Conservation (phyloP, 352 stramenopile genomes). For the Pythium rishiriense region DNA sequence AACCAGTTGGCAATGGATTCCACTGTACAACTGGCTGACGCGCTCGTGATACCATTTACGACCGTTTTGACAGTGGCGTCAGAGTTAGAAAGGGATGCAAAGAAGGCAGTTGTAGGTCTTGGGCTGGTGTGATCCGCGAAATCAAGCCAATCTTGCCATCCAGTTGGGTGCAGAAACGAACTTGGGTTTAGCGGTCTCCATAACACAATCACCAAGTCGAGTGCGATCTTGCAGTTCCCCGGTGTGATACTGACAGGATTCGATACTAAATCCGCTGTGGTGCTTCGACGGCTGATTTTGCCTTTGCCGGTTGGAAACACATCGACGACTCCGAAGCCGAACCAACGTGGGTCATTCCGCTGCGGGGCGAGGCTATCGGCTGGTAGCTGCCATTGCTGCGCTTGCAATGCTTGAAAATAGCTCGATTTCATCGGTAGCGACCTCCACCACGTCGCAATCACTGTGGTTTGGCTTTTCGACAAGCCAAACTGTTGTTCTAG, state of each 20-base stretch:
- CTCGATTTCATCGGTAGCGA: slow-evolving; percentile 33
- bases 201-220: slow-evolving; percentile 36
- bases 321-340: slow-evolving; percentile 45
- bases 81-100: slow-evolving; percentile 5
- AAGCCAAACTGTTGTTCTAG: slow-evolving; percentile 37
- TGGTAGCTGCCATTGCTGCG: slow-evolving; percentile 35
- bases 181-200: slow-evolving; percentile 33
- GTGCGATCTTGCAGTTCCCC: slow-evolving; percentile 29
- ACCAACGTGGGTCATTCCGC: slow-evolving; percentile 34
- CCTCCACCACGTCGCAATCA: slow-evolving; percentile 46
- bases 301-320: slow-evolving; percentile 38
- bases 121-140: slow-evolving; percentile 17
- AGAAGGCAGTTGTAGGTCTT: slow-evolving; percentile 18
- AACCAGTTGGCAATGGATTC: slow-evolving; percentile 53
- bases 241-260: slow-evolving; percentile 32
- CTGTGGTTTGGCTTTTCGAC: slow-evolving; percentile 28
- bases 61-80: not conserved
- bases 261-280: slow-evolving; percentile 29
- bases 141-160: slow-evolving; percentile 32
- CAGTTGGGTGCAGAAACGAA: slow-evolving; percentile 32
- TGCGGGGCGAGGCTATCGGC: slow-evolving; percentile 8
- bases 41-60: slow-evolving; percentile 16
- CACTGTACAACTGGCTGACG: slow-evolving; percentile 37
- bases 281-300: slow-evolving; percentile 28
- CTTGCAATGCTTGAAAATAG: slow-evolving; percentile 52